Evolutionary conservation across 2,329 filamentous ascomycete genomes (phyloP).

Genomic region (Tolypocladium pustulatum): DNA sequence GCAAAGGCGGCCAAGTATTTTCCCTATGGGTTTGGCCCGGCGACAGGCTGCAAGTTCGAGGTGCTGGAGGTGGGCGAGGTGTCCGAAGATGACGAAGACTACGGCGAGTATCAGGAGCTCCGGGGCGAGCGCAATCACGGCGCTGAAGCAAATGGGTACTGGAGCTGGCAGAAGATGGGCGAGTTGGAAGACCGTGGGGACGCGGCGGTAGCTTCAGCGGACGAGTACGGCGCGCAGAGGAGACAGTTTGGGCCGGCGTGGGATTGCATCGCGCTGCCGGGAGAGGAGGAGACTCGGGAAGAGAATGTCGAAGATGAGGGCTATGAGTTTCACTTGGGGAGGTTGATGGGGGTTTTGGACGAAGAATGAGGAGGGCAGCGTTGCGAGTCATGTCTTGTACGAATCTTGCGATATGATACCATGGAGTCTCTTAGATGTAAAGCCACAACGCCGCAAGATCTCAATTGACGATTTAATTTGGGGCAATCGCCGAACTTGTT

Average conservation of each 20-base stretch:
- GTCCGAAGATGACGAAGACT: conserved; percentile 30
- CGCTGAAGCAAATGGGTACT: conserved; percentile 3
- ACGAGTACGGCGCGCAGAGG: not conserved
- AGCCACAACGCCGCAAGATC: not conserved
- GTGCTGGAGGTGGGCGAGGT: conserved; percentile 33
- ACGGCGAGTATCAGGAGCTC: conserved; percentile 26
- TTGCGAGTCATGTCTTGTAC: not conserved
- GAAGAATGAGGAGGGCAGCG: not conserved
- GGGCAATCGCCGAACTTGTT: no score
- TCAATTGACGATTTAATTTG: not conserved
- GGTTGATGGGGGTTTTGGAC: not conserved
- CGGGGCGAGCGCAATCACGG: conserved; percentile 2
- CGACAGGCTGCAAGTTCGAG: conserved; percentile 28
- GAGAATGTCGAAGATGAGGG: not conserved
- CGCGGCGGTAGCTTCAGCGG: not conserved
- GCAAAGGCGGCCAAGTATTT: conserved; percentile 32
- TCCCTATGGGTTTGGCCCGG: conserved; percentile 34
- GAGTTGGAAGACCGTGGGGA: not conserved
- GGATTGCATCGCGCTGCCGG: not conserved
- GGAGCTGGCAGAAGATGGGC: conserved; percentile 6
- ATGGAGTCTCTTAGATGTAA: not conserved
- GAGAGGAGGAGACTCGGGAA: not conserved
- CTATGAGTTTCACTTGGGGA: not conserved
- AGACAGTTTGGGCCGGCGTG: not conserved
- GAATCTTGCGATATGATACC: not conserved